A percentile compares a stretch with the other conserved stretches of the same genome.
phyloP scores from a whole-genome alignment of 345 rosid genomes.

The Eutrema yunnanense region DNA sequence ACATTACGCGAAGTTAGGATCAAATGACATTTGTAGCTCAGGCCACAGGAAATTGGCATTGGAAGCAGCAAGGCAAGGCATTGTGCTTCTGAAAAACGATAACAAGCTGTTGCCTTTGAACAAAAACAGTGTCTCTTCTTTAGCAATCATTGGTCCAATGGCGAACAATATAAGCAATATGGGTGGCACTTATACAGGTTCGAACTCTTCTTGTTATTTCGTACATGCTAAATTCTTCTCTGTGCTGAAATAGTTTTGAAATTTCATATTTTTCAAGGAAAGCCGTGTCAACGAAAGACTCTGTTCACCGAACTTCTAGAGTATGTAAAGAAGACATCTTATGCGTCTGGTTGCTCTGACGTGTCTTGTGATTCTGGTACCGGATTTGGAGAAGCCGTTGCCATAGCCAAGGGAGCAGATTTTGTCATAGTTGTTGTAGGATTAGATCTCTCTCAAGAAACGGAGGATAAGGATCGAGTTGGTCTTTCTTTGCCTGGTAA shows the following conservation, averaged over 20 bases:
- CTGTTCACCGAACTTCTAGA: slow-evolving; percentile 46
- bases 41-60: slow-evolving; percentile 65
- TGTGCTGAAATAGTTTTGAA: not conserved
- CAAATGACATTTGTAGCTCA: slow-evolving; percentile 55
- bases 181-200: slow-evolving; percentile 84
- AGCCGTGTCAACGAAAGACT: slow-evolving; percentile 65
- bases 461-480: slow-evolving; percentile 75
- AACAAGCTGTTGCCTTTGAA: slow-evolving; percentile 61
- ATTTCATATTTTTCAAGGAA: slow-evolving; percentile 39
- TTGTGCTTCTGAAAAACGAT: slow-evolving; percentile 85
- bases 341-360: slow-evolving; percentile 58
- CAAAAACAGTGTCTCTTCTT: slow-evolving; percentile 40
- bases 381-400: slow-evolving; percentile 53
- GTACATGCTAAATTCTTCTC: not conserved
- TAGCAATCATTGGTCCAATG: slow-evolving; percentile 84
- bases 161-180: slow-evolving; percentile 50
- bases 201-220: not conserved
- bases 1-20: slow-evolving; percentile 51
- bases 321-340: slow-evolving; percentile 40
- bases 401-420: slow-evolving; percentile 51
- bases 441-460: slow-evolving; percentile 80
- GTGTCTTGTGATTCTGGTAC: slow-evolving; percentile 51
- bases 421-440: slow-evolving; percentile 68
- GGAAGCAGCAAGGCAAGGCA: slow-evolving; percentile 87
- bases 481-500: slow-evolving; percentile 90